Evolutionary conservation across 108 stramenopile genomes (phyloP), one percentile per base, ranked within the genome.

Genomic region (Skeletonema potamos): DNA sequence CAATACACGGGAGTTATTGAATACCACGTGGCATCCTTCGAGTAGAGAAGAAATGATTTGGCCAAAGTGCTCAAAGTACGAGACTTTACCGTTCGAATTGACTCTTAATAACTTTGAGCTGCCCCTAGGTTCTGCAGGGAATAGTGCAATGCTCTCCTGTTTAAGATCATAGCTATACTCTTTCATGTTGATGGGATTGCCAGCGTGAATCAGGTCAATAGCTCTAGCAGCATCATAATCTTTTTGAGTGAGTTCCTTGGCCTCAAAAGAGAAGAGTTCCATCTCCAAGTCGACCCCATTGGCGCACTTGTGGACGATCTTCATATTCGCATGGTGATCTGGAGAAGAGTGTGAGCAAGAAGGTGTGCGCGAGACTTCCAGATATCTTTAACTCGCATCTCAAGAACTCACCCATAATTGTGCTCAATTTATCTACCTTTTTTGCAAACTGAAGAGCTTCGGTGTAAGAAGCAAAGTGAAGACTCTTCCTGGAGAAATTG

Each of bases 271-370:
- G 60, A 82, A 82, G 46, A 77, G 73, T 39, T 70, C 61, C 59
- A 84, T 17, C 13, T 58, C 54, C 11, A 84, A 58, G 27, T 81
- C 74, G 17, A 81, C 79, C 6, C 83, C 83, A 39, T 81, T 27
- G 5, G 71, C 75, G 27, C 83, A 84, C 26, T 81, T 62, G 46
- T 84, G 83, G 20, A 32, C 72, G 20, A 81, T 64, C 17, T 30
- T 57, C 37, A 84, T 73, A 37, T 84, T 73, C 15, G 83, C 79
- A 66, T 84, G 83, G 33, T 84, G 83, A 30, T 84, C 83, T 41
- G 39, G 15, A 41, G 15, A 41, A 11, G 15, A 39, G 15, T 15
- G 39, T 41, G 15, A 41, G 39, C 13, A 41, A 1, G 15, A 41
- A 41, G 39, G 15, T 41, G 15, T 15, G 39, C 15, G 2, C 15